A percentile compares a stretch with the other conserved stretches of the same genome.
Evolutionary conservation across 371 early-diverging fungal species (phyloP).

Genomic region (Mortierella sp.): DNA sequence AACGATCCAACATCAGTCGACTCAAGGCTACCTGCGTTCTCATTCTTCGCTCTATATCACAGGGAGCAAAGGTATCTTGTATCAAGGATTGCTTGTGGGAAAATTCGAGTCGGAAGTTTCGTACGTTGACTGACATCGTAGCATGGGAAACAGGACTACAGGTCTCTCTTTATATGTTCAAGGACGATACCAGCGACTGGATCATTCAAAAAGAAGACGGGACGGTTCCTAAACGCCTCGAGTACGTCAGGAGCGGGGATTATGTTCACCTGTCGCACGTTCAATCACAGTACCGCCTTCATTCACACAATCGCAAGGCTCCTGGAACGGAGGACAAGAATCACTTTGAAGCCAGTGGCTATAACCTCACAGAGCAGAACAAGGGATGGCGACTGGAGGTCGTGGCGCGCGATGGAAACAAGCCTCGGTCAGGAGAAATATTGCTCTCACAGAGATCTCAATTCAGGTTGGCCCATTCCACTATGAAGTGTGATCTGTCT

Average conservation of each 20-base stretch:
- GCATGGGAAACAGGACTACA: slow-evolving; percentile 77
- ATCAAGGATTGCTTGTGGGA: not conserved
- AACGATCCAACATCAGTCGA: slow-evolving; percentile 76
- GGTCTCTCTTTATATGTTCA: slow-evolving; percentile 88
- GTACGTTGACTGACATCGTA: not conserved
- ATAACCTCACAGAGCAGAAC: slow-evolving; percentile 73
- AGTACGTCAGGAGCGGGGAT: slow-evolving; percentile 69
- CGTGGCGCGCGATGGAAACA: slow-evolving; percentile 62
- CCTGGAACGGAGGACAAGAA: slow-evolving; percentile 90
- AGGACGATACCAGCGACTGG: slow-evolving; percentile 91
- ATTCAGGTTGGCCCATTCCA: slow-evolving; percentile 79
- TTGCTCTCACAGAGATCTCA: slow-evolving; percentile 69
- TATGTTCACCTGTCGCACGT: slow-evolving; percentile 81
- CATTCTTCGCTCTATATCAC: slow-evolving; percentile 81
- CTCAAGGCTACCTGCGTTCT: slow-evolving; percentile 87
- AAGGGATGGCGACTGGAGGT: slow-evolving; percentile 83
- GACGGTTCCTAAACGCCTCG: slow-evolving; percentile 55
- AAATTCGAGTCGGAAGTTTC: no score
- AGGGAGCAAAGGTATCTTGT: slow-evolving; percentile 74
- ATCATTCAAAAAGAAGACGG: slow-evolving; percentile 64
- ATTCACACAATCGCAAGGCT: slow-evolving; percentile 89
- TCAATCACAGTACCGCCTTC: slow-evolving; percentile 73
- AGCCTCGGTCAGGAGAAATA: slow-evolving; percentile 57
- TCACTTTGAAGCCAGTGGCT: slow-evolving; percentile 84
- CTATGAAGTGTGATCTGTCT: slow-evolving; percentile 79